Evolutionary conservation across 768 basidiomycete genomes (phyloP), one percentile per base, ranked within the genome.

Genomic region (Kwoniella europaea): DNA sequence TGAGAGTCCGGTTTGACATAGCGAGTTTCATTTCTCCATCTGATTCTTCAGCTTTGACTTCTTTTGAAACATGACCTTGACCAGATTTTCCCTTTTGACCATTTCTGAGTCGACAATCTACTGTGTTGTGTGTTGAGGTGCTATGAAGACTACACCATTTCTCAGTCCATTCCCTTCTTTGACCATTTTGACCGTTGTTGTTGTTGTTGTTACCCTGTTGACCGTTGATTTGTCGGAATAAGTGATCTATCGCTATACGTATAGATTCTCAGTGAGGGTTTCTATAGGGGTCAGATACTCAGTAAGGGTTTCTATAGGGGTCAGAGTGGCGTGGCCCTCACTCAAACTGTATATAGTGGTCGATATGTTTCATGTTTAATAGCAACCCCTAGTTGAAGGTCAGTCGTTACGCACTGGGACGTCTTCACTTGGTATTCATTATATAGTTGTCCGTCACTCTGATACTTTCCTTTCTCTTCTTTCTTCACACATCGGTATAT

Each of bases 121-220:
- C 35, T 3, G 41, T 57, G 18, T 66, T 66, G 55, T 56, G 54
- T 24, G 65, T 43, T 24, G 16, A 22, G 43, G 20, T 42, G 6
- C 24, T 0, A 41, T 66, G 65, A 20, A 66, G 29, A 27, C 27
- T 42, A 27, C 65, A 66, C 65, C 55, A 66, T 27, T 63, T 63
- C 10, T 63, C 50, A 43, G 18, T 66, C 42, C 54, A 57, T 41
- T 57, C 15, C 12, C 65, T 13, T 50, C 18, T 50, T 50, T 50
- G 46, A 50, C 46, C 46, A 15, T 13, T 50, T 50, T 50, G 46
- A 50, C 46, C 46, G 10, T 50, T 50, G 46, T 50, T 50, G 46
- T 50, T 46, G 44, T 46, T 50, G 46, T 15, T n/a, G 9, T 35
- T 18, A 43, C 44, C 10, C 22, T 29, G 50, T 50, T 65, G 52